Evolutionary conservation across 306 rosid genomes (phyloP).

Genomic region (Medicago lupulina): DNA sequence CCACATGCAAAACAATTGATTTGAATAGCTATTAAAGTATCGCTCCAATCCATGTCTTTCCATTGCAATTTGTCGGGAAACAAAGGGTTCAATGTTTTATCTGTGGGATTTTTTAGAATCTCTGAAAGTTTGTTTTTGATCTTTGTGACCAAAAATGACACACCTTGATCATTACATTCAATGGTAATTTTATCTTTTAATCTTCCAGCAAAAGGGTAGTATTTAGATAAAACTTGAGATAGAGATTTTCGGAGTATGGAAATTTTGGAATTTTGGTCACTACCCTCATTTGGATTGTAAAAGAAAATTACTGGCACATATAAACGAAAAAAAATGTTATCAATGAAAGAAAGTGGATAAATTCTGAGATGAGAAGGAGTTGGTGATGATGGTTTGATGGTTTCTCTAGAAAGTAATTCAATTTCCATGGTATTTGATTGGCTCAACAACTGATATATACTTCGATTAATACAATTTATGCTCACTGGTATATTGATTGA

Average conservation of each 20-base stretch:
- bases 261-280: constrained; percentile 18
- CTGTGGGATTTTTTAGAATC: constrained; percentile 43
- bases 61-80: constrained; percentile 51
- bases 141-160: constrained; percentile 40
- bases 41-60: constrained; percentile 1
- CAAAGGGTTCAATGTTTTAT: constrained; percentile 27
- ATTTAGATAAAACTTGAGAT: constrained; percentile 47
- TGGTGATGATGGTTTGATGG: constrained; percentile 57
- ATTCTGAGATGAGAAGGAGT: constrained; percentile 49
- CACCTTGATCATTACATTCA: constrained; percentile 67
- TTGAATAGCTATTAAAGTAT: constrained; percentile 46
- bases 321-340: constrained; percentile 21
- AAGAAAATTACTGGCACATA: constrained; percentile 56
- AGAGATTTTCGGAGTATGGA: constrained; percentile 51
- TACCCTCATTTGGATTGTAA: constrained; percentile 27
- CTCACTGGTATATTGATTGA: too few relatives aligned
- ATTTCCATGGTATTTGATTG: constrained; percentile 23
- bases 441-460: too few relatives aligned
- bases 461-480: too few relatives aligned
- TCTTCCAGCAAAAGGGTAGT: constrained; percentile 65
- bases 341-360: constrained; percentile 49
- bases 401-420: constrained; percentile 53
- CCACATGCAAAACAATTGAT: constrained; percentile 54
- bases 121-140: constrained; percentile 33
- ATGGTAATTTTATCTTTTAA: constrained; percentile 42